Percentiles rank a stretch among this genome's conserved stretches.
Evolutionary conservation across 208 protist species (phyloP).

Genomic region (Giardia muris): DNA sequence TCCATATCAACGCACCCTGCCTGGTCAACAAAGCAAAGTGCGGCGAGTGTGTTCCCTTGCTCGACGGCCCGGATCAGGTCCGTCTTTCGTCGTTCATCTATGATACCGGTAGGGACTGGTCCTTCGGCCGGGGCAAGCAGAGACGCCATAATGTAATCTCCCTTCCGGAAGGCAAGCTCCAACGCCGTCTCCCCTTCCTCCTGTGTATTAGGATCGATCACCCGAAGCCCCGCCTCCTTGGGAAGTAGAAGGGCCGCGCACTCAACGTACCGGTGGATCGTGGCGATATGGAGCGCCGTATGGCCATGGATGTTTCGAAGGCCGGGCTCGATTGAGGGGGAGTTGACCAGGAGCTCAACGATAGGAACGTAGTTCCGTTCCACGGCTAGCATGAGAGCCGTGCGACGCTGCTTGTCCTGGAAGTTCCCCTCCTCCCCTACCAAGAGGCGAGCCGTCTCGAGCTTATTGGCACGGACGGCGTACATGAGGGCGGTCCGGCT

Average conservation of each 20-base stretch:
- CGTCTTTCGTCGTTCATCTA: background rate
- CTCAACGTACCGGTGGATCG: background rate
- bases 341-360: background rate
- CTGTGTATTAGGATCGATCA: background rate
- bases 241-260: background rate
- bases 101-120: background rate
- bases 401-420: background rate
- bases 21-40: background rate
- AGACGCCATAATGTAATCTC: background rate
- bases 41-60: background rate
- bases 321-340: background rate
- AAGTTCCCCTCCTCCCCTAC: background rate
- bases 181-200: background rate
- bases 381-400: background rate
- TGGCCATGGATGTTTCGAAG: background rate
- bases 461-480: background rate
- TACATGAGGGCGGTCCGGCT: background rate
- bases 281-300: background rate
- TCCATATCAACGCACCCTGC: background rate
- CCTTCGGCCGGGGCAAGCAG: background rate
- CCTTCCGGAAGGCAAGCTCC: background rate
- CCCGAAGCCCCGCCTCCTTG: background rate
- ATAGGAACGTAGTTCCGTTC: background rate
- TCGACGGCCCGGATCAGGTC: background rate
- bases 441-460: background rate